phyloP scores from a whole-genome alignment of 345 rosid genomes.

The Bruguiera gymnorhiza region DNA sequence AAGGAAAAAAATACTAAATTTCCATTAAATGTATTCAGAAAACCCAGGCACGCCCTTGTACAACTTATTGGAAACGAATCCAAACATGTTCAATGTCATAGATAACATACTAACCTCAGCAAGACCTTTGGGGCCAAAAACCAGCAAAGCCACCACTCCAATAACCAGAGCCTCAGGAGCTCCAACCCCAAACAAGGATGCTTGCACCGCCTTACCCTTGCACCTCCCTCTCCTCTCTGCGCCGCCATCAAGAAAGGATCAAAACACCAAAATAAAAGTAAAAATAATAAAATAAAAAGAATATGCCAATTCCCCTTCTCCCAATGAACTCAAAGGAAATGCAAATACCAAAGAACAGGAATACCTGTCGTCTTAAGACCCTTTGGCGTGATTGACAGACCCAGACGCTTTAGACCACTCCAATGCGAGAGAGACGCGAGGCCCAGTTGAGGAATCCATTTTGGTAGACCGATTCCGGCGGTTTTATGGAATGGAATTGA shows the following conservation, averaged over 20 bases:
- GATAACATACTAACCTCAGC: slow-evolving; percentile 67
- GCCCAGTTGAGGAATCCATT: slow-evolving; percentile 39
- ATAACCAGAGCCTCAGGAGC: slow-evolving; percentile 98
- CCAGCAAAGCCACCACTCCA: slow-evolving; percentile 96
- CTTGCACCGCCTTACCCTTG: slow-evolving; percentile 44
- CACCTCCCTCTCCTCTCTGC: slow-evolving; percentile 57
- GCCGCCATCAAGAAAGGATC: slow-evolving; percentile 12
- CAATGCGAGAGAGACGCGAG: slow-evolving; percentile 45
- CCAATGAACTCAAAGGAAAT: not conserved
- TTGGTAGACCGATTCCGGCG: slow-evolving; percentile 30
- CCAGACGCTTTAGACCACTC: slow-evolving; percentile 73
- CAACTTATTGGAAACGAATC: not conserved
- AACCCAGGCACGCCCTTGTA: too few relatives aligned
- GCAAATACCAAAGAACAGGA: slow-evolving; percentile 7
- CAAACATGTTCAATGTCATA: not conserved
- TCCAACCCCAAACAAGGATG: slow-evolving; percentile 95
- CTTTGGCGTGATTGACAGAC: slow-evolving; percentile 48
- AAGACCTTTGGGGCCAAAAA: slow-evolving; percentile 97
- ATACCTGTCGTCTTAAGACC: slow-evolving; percentile 45
- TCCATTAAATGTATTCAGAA: too few relatives aligned
- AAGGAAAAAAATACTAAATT: too few relatives aligned
- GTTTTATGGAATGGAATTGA: slow-evolving; percentile 29
- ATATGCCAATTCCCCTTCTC: too few relatives aligned
- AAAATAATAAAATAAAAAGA: not conserved
- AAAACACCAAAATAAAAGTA: not conserved